A percentile compares a stretch with the other conserved stretches of the same genome.
Conservation (phyloP, 495 filamentous ascomycete species). For the Tuber indicum region DNA sequence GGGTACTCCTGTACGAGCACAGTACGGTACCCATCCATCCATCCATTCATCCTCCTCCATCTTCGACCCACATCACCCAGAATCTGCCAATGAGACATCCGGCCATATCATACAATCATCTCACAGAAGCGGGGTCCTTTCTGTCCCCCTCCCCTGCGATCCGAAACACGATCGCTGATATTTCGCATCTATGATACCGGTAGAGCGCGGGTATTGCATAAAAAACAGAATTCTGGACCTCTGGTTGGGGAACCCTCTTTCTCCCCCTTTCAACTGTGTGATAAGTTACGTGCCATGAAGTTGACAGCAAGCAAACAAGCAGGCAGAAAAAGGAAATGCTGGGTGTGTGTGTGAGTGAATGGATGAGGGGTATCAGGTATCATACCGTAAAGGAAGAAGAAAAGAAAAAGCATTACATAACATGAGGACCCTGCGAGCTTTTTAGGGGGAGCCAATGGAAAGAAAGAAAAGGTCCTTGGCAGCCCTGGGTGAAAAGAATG, state of each 20-base stretch:
- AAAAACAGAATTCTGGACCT: not conserved
- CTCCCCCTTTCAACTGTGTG: not conserved
- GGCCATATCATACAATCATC: not conserved
- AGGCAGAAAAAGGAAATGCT: not conserved
- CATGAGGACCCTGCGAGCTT: not conserved
- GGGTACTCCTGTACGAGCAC: not conserved
- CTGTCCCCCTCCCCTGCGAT: not conserved
- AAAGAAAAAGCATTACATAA: not conserved
- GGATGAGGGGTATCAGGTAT: not conserved
- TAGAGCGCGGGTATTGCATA: not conserved
- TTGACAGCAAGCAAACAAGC: slow-evolving; percentile 3
- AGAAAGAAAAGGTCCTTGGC: not conserved
- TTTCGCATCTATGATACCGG: not conserved
- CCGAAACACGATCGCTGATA: slow-evolving; percentile 5
- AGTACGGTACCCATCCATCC: not conserved
- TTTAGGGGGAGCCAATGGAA: too few species aligned
- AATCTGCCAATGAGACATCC: not conserved
- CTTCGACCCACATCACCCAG: not conserved
- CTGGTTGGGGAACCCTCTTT: not conserved
- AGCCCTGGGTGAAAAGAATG: not conserved
- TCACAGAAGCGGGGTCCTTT: not conserved
- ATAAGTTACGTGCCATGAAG: not conserved
- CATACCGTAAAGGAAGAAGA: too few species aligned
- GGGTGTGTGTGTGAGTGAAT: not conserved
- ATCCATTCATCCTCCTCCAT: not conserved